Conservation (phyloP, 2,329 filamentous ascomycete genomes). For the Trichoderma sp. region DNA sequence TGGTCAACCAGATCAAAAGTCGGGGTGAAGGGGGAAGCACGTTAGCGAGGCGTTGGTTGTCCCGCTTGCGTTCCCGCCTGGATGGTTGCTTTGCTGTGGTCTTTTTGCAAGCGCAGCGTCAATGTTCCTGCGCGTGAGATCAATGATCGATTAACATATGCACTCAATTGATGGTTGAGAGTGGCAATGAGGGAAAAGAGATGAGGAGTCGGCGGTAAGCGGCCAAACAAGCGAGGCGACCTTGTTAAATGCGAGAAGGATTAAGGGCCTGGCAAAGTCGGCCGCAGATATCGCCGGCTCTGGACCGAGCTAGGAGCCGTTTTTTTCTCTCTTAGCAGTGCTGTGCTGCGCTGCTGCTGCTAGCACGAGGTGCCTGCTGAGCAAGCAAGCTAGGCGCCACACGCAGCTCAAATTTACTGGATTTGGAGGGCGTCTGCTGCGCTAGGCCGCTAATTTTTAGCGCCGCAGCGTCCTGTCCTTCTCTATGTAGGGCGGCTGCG, state of each 20-base stretch:
- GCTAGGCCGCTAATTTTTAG: constrained; percentile 18
- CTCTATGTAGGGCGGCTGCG: constrained; percentile 11
- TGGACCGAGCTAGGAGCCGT: constrained; percentile 12
- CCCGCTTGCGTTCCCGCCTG: neutral
- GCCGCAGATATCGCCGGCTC: constrained; percentile 19
- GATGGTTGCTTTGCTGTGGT: neutral
- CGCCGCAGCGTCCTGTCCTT: neutral
- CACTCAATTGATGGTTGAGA: neutral
- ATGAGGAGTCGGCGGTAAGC: constrained; percentile 22
- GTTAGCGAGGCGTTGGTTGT: neutral
- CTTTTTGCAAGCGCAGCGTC: neutral
- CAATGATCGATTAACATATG: neutral
- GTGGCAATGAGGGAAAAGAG: neutral
- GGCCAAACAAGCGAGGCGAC: constrained; percentile 15
- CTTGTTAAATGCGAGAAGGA: constrained; percentile 17
- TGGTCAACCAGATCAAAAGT: neutral
- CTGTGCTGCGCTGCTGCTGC: neutral
- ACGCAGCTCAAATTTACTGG: constrained; percentile 10
- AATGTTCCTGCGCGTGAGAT: neutral
- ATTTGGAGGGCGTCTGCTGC: constrained; percentile 17
- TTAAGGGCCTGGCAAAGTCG: constrained; percentile 12
- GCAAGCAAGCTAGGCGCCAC: constrained; percentile 14
- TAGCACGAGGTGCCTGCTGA: constrained; percentile 10
- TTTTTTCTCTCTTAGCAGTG: neutral
- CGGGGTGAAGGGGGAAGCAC: neutral